A percentile compares a stretch with the other conserved stretches of the same genome.
phyloP scores from a whole-genome alignment of 495 filamentous ascomycete genomes.

The Talaromyces trachyspermus region DNA sequence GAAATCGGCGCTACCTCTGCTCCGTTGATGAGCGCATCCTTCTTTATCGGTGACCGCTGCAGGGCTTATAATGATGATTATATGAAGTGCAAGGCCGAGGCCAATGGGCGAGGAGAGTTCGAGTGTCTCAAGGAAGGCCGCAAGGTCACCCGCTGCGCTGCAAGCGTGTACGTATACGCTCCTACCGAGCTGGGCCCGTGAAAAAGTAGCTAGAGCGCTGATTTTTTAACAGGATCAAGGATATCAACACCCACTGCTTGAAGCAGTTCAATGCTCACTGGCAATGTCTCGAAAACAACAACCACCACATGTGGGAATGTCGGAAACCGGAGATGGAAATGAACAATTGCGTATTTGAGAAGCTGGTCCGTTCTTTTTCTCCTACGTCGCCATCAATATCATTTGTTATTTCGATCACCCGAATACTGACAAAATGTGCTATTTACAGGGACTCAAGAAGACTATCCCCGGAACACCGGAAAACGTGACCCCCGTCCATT shows the following conservation, averaged over 20 bases:
- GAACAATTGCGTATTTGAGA: conserved; percentile 91
- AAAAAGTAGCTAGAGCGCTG: neutral
- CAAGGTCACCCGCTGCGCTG: conserved; percentile 92
- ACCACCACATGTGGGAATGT: conserved; percentile 94
- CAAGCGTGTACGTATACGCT: conserved; percentile 72
- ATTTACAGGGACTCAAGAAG: conserved; percentile 77
- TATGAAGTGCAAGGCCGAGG: conserved; percentile 97
- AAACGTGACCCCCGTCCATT: conserved; percentile 72
- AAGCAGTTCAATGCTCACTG: conserved; percentile 87
- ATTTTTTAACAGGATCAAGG: conserved; percentile 58
- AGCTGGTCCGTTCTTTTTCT: conserved; percentile 60
- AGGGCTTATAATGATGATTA: conserved; percentile 95
- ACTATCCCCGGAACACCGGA: conserved; percentile 77
- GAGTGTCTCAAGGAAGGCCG: conserved; percentile 94
- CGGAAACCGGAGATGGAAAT: conserved; percentile 67
- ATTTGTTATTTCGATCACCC: conserved; percentile 1
- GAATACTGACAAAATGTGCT: neutral
- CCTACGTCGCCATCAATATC: no score
- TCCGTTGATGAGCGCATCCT: conserved; percentile 84
- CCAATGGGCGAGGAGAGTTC: conserved; percentile 78
- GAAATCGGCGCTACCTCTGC: conserved; percentile 90
- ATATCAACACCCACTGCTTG: conserved; percentile 93
- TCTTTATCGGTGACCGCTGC: conserved; percentile 95
- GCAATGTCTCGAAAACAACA: conserved; percentile 94
- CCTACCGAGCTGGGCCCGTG: neutral